These are phyloP conservation scores for Plasmodium inui DNA, from an alignment of 169 alveolate species.

Conservation along the genomic window DNA sequence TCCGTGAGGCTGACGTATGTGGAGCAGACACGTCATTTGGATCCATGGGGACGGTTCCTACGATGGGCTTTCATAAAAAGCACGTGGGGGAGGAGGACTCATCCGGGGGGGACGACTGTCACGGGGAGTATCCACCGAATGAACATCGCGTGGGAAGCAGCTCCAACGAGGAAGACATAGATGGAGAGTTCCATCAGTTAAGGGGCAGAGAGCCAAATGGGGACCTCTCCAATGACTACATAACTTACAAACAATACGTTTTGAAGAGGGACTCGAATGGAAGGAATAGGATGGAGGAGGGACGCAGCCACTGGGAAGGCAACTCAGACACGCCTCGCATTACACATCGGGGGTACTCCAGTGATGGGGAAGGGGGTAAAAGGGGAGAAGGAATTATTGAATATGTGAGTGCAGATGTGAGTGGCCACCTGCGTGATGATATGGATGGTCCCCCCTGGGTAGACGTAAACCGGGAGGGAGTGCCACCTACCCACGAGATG, in stretches of 20 bases:
- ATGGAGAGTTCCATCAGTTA: background rate
- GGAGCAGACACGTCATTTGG: background rate
- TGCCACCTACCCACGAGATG: background rate
- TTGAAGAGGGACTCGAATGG: background rate
- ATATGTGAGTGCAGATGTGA: background rate
- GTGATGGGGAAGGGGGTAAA: background rate
- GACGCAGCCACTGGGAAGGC: background rate
- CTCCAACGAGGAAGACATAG: background rate
- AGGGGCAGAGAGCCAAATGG: background rate
- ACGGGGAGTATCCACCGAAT: background rate
- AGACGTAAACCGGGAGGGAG: background rate
- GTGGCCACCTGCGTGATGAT: background rate
- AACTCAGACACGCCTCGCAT: background rate
- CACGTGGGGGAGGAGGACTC: too few species aligned
- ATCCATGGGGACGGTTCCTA: background rate
- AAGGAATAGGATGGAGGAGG: background rate
- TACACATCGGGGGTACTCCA: background rate
- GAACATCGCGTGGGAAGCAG: background rate
- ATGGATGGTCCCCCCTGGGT: background rate
- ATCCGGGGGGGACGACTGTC: background rate
- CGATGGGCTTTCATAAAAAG: background rate
- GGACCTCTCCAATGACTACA: constrained; percentile 10
- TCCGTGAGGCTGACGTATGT: background rate
- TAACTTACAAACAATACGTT: constrained; percentile 29
- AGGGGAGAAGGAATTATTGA: background rate